A percentile compares a stretch with the other conserved stretches of the same genome.
These are phyloP conservation scores for Eimeria praecox DNA, from an alignment of 169 alveolate genomes.

Conservation along the genomic window DNA sequence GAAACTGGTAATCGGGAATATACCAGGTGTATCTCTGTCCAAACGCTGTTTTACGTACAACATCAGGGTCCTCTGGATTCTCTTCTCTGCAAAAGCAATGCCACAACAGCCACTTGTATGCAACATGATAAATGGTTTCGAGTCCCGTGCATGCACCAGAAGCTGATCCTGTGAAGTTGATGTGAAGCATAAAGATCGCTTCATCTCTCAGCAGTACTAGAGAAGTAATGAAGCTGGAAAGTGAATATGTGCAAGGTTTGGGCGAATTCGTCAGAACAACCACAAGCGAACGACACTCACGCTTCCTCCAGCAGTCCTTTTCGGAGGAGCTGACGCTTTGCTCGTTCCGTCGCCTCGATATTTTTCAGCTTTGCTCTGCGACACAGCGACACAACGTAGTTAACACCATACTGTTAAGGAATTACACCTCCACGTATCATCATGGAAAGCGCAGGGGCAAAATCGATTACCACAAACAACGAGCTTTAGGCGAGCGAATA, in stretches of 20 bases:
- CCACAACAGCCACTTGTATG: neutral
- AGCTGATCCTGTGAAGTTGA: neutral
- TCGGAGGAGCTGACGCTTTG: constrained; percentile 81
- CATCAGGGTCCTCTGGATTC: constrained; percentile 78
- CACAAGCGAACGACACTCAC: constrained; percentile 29
- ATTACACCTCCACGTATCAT: neutral
- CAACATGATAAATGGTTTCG: neutral
- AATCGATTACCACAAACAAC: neutral
- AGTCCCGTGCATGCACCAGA: neutral
- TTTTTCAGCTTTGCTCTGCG: constrained; percentile 82
- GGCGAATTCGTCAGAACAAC: neutral
- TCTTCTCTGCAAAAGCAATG: constrained; percentile 17
- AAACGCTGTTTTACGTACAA: constrained; percentile 63
- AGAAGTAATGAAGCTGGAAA: neutral
- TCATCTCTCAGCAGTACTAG: neutral
- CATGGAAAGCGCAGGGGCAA: neutral
- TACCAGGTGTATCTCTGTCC: constrained; percentile 81
- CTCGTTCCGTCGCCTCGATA: constrained; percentile 84
- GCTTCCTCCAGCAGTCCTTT: constrained; percentile 79
- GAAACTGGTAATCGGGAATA: constrained; percentile 70
- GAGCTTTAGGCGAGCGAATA: neutral
- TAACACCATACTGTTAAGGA: neutral
- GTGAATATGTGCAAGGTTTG: neutral
- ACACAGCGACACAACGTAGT: neutral
- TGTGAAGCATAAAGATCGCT: neutral